A percentile compares a stretch with the other conserved stretches of the same genome.
Evolutionary conservation across 495 filamentous ascomycete species (phyloP).

Genomic region (Tuber calosporum): DNA sequence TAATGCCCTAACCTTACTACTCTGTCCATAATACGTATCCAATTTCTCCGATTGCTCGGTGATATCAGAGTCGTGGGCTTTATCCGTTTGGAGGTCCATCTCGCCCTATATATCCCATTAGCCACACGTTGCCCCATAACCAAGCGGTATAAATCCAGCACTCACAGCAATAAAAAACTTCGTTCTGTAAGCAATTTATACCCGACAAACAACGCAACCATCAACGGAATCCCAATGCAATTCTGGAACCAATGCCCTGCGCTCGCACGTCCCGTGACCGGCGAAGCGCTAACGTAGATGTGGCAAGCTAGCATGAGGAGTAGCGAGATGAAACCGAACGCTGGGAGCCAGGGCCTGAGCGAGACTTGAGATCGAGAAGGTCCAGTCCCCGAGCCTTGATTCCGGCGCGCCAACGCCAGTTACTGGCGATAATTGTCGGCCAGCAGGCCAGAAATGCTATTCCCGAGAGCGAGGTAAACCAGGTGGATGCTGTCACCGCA

Average conservation of each 20-base stretch:
- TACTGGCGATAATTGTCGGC: constrained; percentile 24
- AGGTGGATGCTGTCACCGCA: constrained; percentile 24
- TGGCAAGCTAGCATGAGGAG: constrained; percentile 25
- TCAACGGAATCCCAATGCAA: constrained; percentile 22
- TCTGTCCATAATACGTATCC: constrained; percentile 22
- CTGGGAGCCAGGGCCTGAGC: constrained; percentile 13
- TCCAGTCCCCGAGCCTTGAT: constrained; percentile 24
- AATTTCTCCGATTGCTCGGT: constrained; percentile 17
- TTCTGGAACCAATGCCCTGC: constrained; percentile 15
- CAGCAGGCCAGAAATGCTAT: constrained; percentile 28
- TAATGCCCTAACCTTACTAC: constrained; percentile 8
- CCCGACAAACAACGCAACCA: constrained; percentile 11
- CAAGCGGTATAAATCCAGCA: background rate
- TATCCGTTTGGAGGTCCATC: constrained; percentile 23
- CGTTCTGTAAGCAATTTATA: constrained; percentile 13
- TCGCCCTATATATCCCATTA: constrained; percentile 6
- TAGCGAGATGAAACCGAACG: constrained; percentile 22
- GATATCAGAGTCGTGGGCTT: constrained; percentile 9
- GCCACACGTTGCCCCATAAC: background rate
- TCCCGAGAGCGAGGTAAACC: constrained; percentile 28
- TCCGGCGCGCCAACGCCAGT: constrained; percentile 29
- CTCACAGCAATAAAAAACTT: constrained; percentile 12
- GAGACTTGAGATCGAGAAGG: constrained; percentile 16
- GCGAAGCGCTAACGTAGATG: constrained; percentile 23
- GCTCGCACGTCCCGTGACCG: constrained; percentile 8